Conservation (phyloP, 768 basidiomycete genomes). For the Suillus weaverae region DNA sequence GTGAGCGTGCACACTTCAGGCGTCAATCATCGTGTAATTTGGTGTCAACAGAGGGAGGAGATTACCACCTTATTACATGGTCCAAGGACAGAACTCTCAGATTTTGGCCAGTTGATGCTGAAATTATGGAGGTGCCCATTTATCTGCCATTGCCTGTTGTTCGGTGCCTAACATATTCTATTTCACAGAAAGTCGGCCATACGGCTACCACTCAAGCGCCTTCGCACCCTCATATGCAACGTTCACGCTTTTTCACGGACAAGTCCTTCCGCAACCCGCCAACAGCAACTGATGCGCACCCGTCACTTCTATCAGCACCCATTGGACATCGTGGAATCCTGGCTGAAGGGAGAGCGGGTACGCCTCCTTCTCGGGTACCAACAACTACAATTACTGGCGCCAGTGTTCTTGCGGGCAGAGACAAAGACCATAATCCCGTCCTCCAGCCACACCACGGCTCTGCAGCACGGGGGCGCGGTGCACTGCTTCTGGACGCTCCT, state of each 20-base stretch:
- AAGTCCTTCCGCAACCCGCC: slow-evolving; percentile 61
- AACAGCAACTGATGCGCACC: slow-evolving; percentile 32
- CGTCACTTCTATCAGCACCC: slow-evolving; percentile 60
- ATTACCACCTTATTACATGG: slow-evolving; percentile 70
- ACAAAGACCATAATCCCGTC: slow-evolving; percentile 19
- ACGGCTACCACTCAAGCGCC: slow-evolving; percentile 26
- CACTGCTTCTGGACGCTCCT: slow-evolving; percentile 33
- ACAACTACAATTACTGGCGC: slow-evolving; percentile 4
- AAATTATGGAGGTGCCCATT: slow-evolving; percentile 60
- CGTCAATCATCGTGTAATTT: neutral
- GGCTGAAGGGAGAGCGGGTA: slow-evolving; percentile 66
- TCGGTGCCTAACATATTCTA: neutral
- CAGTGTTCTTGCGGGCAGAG: neutral
- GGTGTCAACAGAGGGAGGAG: slow-evolving; percentile 42
- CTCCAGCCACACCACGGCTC: slow-evolving; percentile 36
- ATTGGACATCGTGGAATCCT: slow-evolving; percentile 66
- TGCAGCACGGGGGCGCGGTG: slow-evolving; percentile 32
- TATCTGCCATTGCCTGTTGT: slow-evolving; percentile 9
- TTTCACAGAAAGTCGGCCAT: slow-evolving; percentile 51
- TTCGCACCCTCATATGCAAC: slow-evolving; percentile 21
- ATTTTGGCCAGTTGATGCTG: slow-evolving; percentile 83
- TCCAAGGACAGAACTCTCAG: slow-evolving; percentile 89
- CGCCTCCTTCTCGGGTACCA: slow-evolving; percentile 27
- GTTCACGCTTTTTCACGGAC: slow-evolving; percentile 16
- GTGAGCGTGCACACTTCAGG: slow-evolving; percentile 32